Conservation (phyloP, 495 filamentous ascomycete genomes). For the Viridothelium virens region DNA sequence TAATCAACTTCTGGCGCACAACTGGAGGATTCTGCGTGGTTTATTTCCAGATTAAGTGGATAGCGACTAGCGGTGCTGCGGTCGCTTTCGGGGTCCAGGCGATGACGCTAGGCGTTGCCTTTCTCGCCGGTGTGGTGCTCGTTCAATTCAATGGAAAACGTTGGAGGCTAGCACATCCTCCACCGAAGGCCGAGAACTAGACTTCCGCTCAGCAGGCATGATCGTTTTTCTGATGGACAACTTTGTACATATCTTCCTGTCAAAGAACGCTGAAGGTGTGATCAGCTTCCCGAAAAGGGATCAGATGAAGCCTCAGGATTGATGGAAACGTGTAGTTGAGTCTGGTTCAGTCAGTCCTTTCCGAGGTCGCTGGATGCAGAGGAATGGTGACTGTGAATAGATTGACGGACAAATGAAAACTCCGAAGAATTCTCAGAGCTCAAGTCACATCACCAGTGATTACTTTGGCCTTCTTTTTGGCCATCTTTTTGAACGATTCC, state of each 20-base stretch:
- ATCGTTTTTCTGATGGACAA: background rate
- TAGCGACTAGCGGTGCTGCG: slow-evolving; percentile 35
- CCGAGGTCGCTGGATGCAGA: too few species aligned
- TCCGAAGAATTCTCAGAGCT: too few species aligned
- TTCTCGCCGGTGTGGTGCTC: background rate
- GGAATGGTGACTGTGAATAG: too few species aligned
- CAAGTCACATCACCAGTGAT: too few species aligned
- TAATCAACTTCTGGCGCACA: slow-evolving; percentile 33
- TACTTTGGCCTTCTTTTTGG: too few species aligned
- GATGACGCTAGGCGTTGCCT: slow-evolving; percentile 7
- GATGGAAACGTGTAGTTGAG: too few species aligned
- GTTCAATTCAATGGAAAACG: slow-evolving; percentile 5
- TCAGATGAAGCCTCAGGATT: too few species aligned
- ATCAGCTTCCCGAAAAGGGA: too few species aligned
- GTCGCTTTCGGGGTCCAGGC: slow-evolving; percentile 43
- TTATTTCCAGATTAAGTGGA: slow-evolving; percentile 45
- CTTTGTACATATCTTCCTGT: background rate
- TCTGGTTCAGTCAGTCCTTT: too few species aligned
- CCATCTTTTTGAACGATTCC: too few species aligned
- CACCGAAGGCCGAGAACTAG: slow-evolving; percentile 4
- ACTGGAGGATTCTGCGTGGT: slow-evolving; percentile 41
- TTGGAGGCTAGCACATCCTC: slow-evolving; percentile 5
- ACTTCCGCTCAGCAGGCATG: background rate
- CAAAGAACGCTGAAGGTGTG: too few species aligned
- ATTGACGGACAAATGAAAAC: too few species aligned